Base-by-base conservation (phyloP, 176 grass and related monocot species). In the Triticum timopheevii region DNA sequence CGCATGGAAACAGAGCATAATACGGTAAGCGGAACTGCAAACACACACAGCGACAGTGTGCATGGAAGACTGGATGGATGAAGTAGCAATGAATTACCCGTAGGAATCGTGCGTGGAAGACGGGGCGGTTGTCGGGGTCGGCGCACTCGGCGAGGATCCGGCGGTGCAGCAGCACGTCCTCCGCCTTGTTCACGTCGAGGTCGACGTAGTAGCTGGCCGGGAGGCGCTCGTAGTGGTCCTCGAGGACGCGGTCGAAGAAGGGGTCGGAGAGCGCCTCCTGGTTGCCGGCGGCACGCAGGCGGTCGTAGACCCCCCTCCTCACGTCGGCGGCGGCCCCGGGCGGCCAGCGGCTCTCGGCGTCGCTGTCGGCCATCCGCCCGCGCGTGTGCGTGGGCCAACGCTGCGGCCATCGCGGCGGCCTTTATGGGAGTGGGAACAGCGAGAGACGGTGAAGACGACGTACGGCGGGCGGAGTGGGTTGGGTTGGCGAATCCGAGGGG, bases 151-250 rank as follows among this genome's bases (percentile, higher is more conserved):
- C 83, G 76, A 98, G 94, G 80, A 98, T 96, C 71, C 80, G 84
- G 23, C 88, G 82, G 89, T 98, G 97, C 64, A 98, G 87, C 38
- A 98, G 85, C 61, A 98, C 97, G 88, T 96, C 92, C 82, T 91
- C 92, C 3, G 83, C 82, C 82, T 33, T 88, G 13, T 90, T 87
- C 17, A 93, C 80, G 66, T 94, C 39, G 16, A 98, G 52, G 82
- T 98, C 97, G 76, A 91, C 74, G 47, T 84, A 74, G 68, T 98
- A 98, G 86, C 94, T 98, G 86, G 31, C 39, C 62, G 30, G 96
- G 39, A 98, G 84, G 0, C 90, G 85, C 2, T 59, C 79, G 62
- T 91, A 86, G 88, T 98, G 93, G 4, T 82, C 79, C 6, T 85
- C 30, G 35, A 98, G 93, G 12, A 87, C 58, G 5, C 87, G 66